phyloP scores from a whole-genome alignment of 768 basidiomycete genomes.

The Termitomyces heimii region DNA sequence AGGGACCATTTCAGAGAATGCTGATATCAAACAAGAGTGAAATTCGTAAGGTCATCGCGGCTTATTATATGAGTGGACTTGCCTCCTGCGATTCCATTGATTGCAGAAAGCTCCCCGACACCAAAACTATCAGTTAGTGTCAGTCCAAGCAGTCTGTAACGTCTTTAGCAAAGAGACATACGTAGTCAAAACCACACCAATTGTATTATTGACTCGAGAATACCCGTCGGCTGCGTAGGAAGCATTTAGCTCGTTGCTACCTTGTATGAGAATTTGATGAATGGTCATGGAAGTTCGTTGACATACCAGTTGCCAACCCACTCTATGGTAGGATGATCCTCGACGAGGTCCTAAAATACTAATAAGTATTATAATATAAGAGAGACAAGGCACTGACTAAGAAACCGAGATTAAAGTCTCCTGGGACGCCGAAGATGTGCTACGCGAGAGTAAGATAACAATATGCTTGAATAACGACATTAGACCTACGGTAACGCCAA shows the following conservation, averaged over 20 bases:
- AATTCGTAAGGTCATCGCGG: neutral
- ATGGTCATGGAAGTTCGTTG: neutral
- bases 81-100: constrained; percentile 80
- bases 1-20: constrained; percentile 86
- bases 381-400: constrained; percentile 26
- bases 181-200: constrained; percentile 79
- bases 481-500: constrained; percentile 46
- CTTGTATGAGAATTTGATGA: neutral
- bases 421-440: constrained; percentile 81
- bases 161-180: constrained; percentile 20
- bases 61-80: constrained; percentile 8
- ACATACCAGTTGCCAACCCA: constrained; percentile 84
- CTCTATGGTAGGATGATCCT: constrained; percentile 68
- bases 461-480: neutral
- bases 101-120: constrained; percentile 86
- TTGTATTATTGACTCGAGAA: constrained; percentile 74
- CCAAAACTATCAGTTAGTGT: constrained; percentile 54
- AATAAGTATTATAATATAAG: neutral
- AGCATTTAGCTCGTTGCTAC: constrained; percentile 78
- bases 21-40: constrained; percentile 21
- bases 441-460: constrained; percentile 18
- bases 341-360: constrained; percentile 61
- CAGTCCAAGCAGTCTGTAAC: neutral
- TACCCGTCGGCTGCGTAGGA: constrained; percentile 95
- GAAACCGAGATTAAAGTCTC: constrained; percentile 78